Percentiles rank a stretch among this genome's conserved stretches.
phyloP scores from a whole-genome alignment of 352 stramenopile genomes.

The Phytophthora ohioensis region DNA sequence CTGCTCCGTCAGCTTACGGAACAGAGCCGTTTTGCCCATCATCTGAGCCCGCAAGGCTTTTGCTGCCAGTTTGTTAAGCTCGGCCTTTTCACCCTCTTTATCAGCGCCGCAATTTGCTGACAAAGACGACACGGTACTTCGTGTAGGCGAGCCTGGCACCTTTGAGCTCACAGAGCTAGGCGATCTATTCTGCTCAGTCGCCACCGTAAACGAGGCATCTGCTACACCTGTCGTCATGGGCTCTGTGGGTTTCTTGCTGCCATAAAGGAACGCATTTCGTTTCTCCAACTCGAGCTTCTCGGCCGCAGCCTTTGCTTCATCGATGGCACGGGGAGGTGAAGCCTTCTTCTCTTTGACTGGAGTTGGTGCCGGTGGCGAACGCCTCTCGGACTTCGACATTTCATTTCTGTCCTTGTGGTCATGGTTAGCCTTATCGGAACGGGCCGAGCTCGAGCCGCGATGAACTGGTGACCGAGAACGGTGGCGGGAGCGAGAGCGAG shows the following conservation, averaged over 20 bases:
- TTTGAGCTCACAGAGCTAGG: background rate
- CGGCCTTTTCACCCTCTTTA: slow-evolving; percentile 43
- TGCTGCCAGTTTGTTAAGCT: slow-evolving; percentile 86
- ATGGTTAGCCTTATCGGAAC: background rate
- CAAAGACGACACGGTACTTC: slow-evolving; percentile 7
- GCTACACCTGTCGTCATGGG: background rate
- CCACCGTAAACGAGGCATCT: slow-evolving; percentile 1
- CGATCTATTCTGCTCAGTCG: slow-evolving; percentile 2
- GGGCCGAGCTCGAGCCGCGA: background rate
- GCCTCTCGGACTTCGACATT: background rate
- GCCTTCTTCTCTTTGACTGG: slow-evolving; percentile 18
- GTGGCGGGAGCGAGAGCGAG: slow-evolving; percentile 37
- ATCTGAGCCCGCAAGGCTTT: slow-evolving; percentile 84
- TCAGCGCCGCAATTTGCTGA: slow-evolving; percentile 1
- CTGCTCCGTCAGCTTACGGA: slow-evolving; percentile 77
- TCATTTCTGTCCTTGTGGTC: slow-evolving; percentile 9
- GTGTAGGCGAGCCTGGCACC: slow-evolving; percentile 7
- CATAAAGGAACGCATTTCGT: slow-evolving; percentile 74
- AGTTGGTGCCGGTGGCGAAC: background rate
- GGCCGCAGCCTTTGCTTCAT: slow-evolving; percentile 42
- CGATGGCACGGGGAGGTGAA: slow-evolving; percentile 10
- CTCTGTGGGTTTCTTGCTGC: slow-evolving; percentile 25
- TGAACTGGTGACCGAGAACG: slow-evolving; percentile 28
- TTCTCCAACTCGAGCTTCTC: slow-evolving; percentile 57
- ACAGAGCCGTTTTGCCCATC: slow-evolving; percentile 80